phyloP scores from a whole-genome alignment of 345 rosid genomes.

The Syzygium aqueum region DNA sequence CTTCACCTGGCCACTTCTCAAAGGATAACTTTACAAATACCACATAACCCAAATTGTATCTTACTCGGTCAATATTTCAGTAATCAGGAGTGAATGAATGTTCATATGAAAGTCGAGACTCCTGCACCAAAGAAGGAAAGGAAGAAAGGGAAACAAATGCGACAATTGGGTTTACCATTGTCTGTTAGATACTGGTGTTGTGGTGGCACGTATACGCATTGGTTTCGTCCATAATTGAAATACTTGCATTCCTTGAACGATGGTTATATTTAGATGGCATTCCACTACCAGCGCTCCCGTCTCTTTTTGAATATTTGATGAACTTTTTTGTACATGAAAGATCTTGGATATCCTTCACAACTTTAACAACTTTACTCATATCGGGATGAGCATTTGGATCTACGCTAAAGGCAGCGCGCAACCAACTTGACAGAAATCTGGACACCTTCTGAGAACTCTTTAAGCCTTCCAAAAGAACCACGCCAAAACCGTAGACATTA shows the following conservation, averaged over 20 bases:
- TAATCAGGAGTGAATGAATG: too few relatives aligned
- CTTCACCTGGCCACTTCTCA: background rate
- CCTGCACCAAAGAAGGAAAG: background rate
- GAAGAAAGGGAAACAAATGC: background rate
- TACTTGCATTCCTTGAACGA: too few relatives aligned
- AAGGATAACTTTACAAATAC: background rate
- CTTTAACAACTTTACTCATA: slow-evolving; percentile 78
- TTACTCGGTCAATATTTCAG: background rate
- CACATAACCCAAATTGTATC: background rate
- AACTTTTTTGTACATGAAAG: slow-evolving; percentile 51
- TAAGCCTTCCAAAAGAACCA: slow-evolving; percentile 72
- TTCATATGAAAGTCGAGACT: background rate
- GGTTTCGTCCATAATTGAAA: background rate
- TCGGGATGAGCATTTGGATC: slow-evolving; percentile 79
- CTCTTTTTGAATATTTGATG: background rate
- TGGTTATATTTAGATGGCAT: background rate
- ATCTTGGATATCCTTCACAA: slow-evolving; percentile 54
- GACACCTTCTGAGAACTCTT: slow-evolving; percentile 76
- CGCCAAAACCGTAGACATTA: slow-evolving; percentile 75
- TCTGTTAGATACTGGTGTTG: background rate
- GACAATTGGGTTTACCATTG: background rate
- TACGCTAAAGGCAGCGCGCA: slow-evolving; percentile 62
- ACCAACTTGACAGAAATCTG: slow-evolving; percentile 74
- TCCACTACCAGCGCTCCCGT: background rate
- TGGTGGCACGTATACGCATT: background rate